These are phyloP conservation scores for Paulownia fortunei DNA, from an alignment of 257 asterid species.

Conservation along the genomic window DNA sequence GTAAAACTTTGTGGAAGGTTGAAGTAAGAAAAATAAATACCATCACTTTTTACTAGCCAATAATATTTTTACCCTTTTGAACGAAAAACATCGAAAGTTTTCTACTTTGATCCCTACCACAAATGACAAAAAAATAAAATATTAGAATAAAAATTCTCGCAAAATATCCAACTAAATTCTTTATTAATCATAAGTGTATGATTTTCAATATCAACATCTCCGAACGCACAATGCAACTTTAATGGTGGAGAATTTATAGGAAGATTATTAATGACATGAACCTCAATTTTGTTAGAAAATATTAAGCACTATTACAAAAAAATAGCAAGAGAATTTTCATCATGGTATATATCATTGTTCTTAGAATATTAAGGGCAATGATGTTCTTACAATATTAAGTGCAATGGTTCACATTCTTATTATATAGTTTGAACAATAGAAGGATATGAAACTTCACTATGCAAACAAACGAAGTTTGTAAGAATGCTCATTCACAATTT, in stretches of 20 bases:
- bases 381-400: too few species aligned
- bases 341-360: background rate
- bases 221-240: background rate
- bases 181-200: background rate
- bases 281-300: background rate
- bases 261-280: background rate
- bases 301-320: background rate
- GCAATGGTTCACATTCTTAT: background rate
- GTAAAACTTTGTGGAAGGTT: too few species aligned
- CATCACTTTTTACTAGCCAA: background rate
- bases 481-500: too few species aligned
- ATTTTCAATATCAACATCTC: background rate
- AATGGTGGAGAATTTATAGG: background rate
- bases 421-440: too few species aligned
- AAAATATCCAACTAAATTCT: background rate
- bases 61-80: background rate
- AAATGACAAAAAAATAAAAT: background rate
- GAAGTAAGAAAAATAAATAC: background rate
- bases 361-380: background rate
- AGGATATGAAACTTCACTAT: too few species aligned
- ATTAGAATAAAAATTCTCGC: background rate
- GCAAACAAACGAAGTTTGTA: too few species aligned
- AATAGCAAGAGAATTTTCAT: background rate
- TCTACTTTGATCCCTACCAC: background rate
- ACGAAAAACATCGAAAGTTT: background rate